Evolutionary conservation across 805 yeast genomes (phyloP).

Genomic region (Naumovozyma dairenensis): DNA sequence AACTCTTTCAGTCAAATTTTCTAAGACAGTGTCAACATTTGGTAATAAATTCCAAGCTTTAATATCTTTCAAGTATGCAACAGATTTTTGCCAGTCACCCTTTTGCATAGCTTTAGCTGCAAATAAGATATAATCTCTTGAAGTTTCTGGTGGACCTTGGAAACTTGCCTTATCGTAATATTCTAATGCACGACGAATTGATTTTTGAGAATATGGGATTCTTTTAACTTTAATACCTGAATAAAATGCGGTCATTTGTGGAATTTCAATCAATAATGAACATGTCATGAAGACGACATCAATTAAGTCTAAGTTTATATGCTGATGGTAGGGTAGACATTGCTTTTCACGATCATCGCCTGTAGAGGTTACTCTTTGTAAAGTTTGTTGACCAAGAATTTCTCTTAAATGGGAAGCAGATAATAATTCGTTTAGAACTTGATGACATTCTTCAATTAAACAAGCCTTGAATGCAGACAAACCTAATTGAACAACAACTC

Average conservation of each 20-base stretch:
- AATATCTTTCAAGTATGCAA: slow-evolving; percentile 45
- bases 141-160: slow-evolving; percentile 96
- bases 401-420: slow-evolving; percentile 82
- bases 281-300: slow-evolving; percentile 91
- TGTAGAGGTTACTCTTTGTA: slow-evolving; percentile 45
- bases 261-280: slow-evolving; percentile 83
- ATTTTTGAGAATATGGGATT: slow-evolving; percentile 51
- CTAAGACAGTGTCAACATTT: slow-evolving; percentile 53
- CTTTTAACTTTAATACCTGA: slow-evolving; percentile 52
- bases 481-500: slow-evolving; percentile 93
- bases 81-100: slow-evolving; percentile 82
- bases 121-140: slow-evolving; percentile 84
- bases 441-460: slow-evolving; percentile 75
- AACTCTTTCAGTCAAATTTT: slow-evolving; percentile 66
- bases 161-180: slow-evolving; percentile 89
- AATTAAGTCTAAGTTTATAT: slow-evolving; percentile 86
- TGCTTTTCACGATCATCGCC: slow-evolving; percentile 41
- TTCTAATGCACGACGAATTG: slow-evolving; percentile 85
- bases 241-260: slow-evolving; percentile 69
- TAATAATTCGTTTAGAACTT: slow-evolving; percentile 77
- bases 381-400: slow-evolving; percentile 79
- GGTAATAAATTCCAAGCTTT: slow-evolving; percentile 80
- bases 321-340: slow-evolving; percentile 95
- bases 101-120: slow-evolving; percentile 81
- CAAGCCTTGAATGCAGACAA: slow-evolving; percentile 91